Percentiles rank a stretch among this genome's conserved stretches.
Conservation (phyloP, 1,139 yeast genomes). For the Pichia sp. region DNA sequence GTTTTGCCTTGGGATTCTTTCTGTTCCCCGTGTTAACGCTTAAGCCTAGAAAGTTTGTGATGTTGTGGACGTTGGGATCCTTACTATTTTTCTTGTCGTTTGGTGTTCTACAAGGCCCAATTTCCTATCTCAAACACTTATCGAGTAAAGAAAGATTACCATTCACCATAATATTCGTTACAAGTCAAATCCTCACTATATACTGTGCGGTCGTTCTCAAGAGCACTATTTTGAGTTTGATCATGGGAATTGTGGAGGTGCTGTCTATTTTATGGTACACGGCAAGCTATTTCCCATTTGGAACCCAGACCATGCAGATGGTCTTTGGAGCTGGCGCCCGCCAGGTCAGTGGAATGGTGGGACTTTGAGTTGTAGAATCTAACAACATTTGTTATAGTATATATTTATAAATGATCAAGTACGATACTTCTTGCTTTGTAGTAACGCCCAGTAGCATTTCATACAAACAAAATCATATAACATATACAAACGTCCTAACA, state of each 20-base stretch:
- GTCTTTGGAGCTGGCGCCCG: constrained; percentile 76
- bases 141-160: constrained; percentile 71
- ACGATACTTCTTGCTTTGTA: not conserved
- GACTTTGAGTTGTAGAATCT: constrained; percentile 24
- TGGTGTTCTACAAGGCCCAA: constrained; percentile 90
- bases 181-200: constrained; percentile 34
- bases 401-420: not conserved
- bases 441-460: too few relatives aligned
- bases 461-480: not conserved
- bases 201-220: constrained; percentile 51
- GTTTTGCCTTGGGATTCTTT: constrained; percentile 78
- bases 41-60: constrained; percentile 86
- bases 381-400: not conserved
- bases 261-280: constrained; percentile 86
- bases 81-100: constrained; percentile 81
- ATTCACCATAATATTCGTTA: constrained; percentile 76
- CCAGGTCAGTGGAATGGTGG: constrained; percentile 62
- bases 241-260: constrained; percentile 73
- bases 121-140: constrained; percentile 69
- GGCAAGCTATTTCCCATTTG: constrained; percentile 91
- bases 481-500: not conserved
- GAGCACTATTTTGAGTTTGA: constrained; percentile 71
- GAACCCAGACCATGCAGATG: constrained; percentile 76
- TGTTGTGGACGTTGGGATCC: constrained; percentile 91
- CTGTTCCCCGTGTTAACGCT: constrained; percentile 85